Percentiles rank a stretch among this genome's conserved stretches.
Conservation (phyloP, 2,329 filamentous ascomycete genomes). For the Aureobasidium sp. region DNA sequence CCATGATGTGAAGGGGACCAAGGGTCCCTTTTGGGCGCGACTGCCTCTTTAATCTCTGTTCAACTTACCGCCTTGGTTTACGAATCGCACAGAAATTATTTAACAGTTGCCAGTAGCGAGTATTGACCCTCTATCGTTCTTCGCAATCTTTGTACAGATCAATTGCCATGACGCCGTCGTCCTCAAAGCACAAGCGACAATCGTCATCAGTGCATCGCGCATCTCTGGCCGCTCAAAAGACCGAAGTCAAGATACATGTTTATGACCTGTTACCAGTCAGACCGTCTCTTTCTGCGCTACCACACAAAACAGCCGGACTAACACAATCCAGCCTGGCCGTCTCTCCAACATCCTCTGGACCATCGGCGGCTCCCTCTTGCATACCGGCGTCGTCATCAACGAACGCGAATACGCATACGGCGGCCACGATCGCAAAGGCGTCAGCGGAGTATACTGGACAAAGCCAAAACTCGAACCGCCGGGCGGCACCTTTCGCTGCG, state of each 20-base stretch:
- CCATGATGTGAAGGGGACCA: not conserved
- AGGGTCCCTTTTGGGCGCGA: not conserved
- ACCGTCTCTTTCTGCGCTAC: not conserved
- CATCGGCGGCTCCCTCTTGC: conserved; percentile 66
- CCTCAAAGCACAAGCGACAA: conserved; percentile 5
- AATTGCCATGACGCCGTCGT: conserved; percentile 1
- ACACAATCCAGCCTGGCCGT: conserved; percentile 52
- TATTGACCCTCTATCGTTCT: not conserved
- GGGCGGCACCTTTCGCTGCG: conserved; percentile 65
- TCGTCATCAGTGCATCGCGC: conserved; percentile 7
- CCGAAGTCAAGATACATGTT: conserved; percentile 29
- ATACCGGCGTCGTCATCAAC: conserved; percentile 75
- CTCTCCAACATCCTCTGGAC: conserved; percentile 71
- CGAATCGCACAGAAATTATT: not conserved
- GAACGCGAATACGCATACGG: conserved; percentile 78
- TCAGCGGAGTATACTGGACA: conserved; percentile 79
- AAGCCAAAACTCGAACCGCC: conserved; percentile 60
- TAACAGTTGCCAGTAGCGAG: not conserved
- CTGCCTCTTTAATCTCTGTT: not conserved
- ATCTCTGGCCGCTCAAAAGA: conserved; percentile 18
- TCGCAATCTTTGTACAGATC: not conserved
- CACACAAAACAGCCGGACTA: not conserved
- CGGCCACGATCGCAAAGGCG: conserved; percentile 60
- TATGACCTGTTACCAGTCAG: conserved; percentile 30
- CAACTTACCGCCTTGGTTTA: not conserved